Evolutionary conservation across 2,329 filamentous ascomycete species (phyloP).

Genomic region (Tolypocladium capitatum): DNA sequence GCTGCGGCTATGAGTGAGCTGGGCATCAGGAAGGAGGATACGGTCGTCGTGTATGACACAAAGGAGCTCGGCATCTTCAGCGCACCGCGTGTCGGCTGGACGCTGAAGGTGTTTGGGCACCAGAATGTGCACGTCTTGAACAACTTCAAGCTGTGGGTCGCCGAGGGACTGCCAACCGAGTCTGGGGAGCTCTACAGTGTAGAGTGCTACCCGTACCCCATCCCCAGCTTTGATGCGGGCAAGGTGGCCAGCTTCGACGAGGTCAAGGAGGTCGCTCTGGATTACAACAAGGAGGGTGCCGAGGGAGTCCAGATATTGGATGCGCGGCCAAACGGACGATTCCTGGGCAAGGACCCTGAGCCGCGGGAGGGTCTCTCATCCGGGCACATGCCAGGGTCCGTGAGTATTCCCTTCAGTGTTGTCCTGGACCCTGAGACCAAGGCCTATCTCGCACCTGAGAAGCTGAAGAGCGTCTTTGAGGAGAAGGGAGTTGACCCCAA

Average conservation of each 20-base stretch:
- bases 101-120: constrained; percentile 80
- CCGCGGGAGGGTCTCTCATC: constrained; percentile 75
- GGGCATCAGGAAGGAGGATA: constrained; percentile 77
- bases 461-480: constrained; percentile 65
- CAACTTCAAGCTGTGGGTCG: constrained; percentile 91
- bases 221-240: constrained; percentile 43
- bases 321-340: constrained; percentile 67
- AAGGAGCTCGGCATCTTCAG: constrained; percentile 89
- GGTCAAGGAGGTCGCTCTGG: constrained; percentile 61
- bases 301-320: constrained; percentile 83
- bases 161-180: constrained; percentile 69
- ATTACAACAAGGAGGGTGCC: constrained; percentile 68
- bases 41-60: constrained; percentile 86
- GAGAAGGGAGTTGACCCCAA: constrained; percentile 65
- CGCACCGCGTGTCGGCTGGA: constrained; percentile 89
- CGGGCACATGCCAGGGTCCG: constrained; percentile 82
- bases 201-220: constrained; percentile 51
- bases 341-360: constrained; percentile 71
- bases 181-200: constrained; percentile 60
- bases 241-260: constrained; percentile 74
- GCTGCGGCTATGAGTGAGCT: constrained; percentile 78
- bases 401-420: constrained; percentile 66
- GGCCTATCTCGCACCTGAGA: constrained; percentile 56
- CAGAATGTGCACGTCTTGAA: constrained; percentile 79
- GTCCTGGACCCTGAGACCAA: constrained; percentile 77